A percentile compares a stretch with the other conserved stretches of the same genome.
phyloP scores from a whole-genome alignment of 805 yeast species.

The Martiniozyma abietophila region DNA sequence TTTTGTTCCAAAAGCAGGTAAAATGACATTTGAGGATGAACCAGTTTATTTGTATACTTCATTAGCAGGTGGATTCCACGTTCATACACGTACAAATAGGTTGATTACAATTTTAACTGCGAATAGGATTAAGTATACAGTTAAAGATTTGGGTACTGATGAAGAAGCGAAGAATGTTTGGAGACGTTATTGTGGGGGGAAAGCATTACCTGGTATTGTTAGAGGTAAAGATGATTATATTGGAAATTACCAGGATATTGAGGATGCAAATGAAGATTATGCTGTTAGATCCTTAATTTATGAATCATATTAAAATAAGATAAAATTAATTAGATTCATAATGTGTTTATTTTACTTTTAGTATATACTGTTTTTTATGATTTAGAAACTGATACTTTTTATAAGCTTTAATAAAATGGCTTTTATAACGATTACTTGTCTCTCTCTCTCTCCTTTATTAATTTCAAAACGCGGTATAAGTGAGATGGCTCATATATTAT shows the following conservation, averaged over 20 bases:
- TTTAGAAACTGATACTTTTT: too few species aligned
- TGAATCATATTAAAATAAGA: conserved; percentile 43
- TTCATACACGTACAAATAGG: conserved; percentile 69
- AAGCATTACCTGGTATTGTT: conserved; percentile 75
- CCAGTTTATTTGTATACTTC: conserved; percentile 80
- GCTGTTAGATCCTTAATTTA: conserved; percentile 53
- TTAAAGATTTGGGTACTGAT: conserved; percentile 80
- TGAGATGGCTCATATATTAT: too few species aligned
- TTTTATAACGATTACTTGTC: background rate
- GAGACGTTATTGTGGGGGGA: conserved; percentile 66
- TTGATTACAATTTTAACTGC: conserved; percentile 67
- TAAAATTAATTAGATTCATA: too few species aligned
- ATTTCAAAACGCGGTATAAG: too few species aligned
- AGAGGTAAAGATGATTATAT: conserved; percentile 73
- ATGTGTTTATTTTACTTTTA: too few species aligned
- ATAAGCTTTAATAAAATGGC: background rate
- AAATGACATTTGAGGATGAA: conserved; percentile 34
- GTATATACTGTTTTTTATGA: too few species aligned
- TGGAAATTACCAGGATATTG: conserved; percentile 80
- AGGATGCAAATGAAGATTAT: conserved; percentile 78
- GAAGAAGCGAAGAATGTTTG: conserved; percentile 78
- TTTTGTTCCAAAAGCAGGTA: conserved; percentile 25
- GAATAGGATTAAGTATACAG: conserved; percentile 55
- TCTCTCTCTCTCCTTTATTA: too few species aligned
- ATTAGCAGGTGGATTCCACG: conserved; percentile 77